These are phyloP conservation scores for Lachancea nothofagi DNA, from an alignment of 805 yeast species.

Conservation along the genomic window DNA sequence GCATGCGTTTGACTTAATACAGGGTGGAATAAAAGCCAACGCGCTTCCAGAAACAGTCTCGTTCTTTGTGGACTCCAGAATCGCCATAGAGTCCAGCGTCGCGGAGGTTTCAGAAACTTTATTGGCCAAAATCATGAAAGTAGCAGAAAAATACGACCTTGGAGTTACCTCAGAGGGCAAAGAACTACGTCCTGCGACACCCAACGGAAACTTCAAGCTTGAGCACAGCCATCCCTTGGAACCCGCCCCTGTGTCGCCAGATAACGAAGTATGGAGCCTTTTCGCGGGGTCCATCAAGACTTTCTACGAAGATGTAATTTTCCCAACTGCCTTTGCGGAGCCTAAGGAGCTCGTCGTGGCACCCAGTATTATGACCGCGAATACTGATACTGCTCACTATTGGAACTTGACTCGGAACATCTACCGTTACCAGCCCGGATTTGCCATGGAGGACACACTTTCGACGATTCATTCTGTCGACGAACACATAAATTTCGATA, in stretches of 20 bases:
- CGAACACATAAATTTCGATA: slow-evolving; percentile 21
- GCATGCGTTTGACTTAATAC: slow-evolving; percentile 52
- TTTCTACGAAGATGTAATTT: slow-evolving; percentile 48
- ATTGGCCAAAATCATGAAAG: slow-evolving; percentile 29
- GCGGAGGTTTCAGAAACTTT: slow-evolving; percentile 36
- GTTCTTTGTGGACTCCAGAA: slow-evolving; percentile 51
- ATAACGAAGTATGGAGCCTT: slow-evolving; percentile 45
- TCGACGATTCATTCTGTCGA: slow-evolving; percentile 22
- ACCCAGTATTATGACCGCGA: slow-evolving; percentile 60
- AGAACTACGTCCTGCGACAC: slow-evolving; percentile 16
- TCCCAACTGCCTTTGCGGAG: slow-evolving; percentile 17
- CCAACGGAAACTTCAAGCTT: slow-evolving; percentile 39
- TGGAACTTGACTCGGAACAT: slow-evolving; percentile 59
- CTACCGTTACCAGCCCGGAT: slow-evolving; percentile 53
- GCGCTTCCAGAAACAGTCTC: slow-evolving; percentile 58
- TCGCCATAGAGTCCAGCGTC: slow-evolving; percentile 44
- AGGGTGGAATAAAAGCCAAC: slow-evolving; percentile 62
- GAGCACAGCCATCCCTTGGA: slow-evolving; percentile 28
- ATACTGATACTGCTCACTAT: slow-evolving; percentile 64
- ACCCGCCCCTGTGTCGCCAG: slow-evolving; percentile 53
- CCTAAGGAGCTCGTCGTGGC: slow-evolving; percentile 35
- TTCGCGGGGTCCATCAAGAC: slow-evolving; percentile 60
- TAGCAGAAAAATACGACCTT: slow-evolving; percentile 43
- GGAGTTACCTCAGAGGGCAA: slow-evolving; percentile 39
- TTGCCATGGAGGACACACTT: slow-evolving; percentile 18